These are phyloP conservation scores for Microbotryum violaceum DNA, from an alignment of 1,284 basidiomycete species.

Conservation along the genomic window DNA sequence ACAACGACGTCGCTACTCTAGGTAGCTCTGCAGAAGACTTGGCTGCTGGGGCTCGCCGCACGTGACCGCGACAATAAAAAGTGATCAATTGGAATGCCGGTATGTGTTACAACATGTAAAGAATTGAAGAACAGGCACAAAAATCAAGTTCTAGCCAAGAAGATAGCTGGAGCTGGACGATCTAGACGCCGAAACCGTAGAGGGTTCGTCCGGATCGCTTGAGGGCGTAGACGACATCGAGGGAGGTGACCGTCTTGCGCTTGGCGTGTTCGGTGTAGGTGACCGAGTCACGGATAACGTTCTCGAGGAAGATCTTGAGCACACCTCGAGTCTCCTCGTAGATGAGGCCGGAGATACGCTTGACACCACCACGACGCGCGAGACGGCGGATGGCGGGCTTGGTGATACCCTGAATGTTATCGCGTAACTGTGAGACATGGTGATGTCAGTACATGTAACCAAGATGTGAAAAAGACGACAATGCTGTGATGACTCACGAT, in stretches of 20 bases:
- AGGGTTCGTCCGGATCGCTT: slow-evolving; percentile 84
- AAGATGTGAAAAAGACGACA: too few relatives aligned
- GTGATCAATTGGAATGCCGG: too few relatives aligned
- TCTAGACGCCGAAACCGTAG: slow-evolving; percentile 65
- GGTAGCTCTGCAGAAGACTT: too few relatives aligned
- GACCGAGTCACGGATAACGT: slow-evolving; percentile 78
- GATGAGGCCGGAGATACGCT: slow-evolving; percentile 86
- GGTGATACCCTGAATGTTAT: slow-evolving; percentile 80
- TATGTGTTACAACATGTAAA: too few relatives aligned
- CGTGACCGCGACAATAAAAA: too few relatives aligned
- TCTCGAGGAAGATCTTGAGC: slow-evolving; percentile 69
- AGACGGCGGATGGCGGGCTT: slow-evolving; percentile 90
- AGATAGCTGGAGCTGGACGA: too few relatives aligned
- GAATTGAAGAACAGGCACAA: too few relatives aligned
- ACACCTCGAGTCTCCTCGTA: slow-evolving; percentile 88
- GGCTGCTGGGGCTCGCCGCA: too few relatives aligned
- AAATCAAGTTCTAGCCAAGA: too few relatives aligned
- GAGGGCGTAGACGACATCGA: slow-evolving; percentile 85
- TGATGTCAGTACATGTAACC: too few relatives aligned
- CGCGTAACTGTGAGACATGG: slow-evolving; percentile 39
- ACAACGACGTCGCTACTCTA: too few relatives aligned
- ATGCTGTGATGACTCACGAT: slow-evolving; percentile 6
- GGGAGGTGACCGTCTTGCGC: slow-evolving; percentile 76
- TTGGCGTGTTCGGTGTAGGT: slow-evolving; percentile 92
- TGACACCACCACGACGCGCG: slow-evolving; percentile 89